These are phyloP conservation scores for Phylloporus arenicola DNA, from an alignment of 768 basidiomycete species.

Conservation along the genomic window DNA sequence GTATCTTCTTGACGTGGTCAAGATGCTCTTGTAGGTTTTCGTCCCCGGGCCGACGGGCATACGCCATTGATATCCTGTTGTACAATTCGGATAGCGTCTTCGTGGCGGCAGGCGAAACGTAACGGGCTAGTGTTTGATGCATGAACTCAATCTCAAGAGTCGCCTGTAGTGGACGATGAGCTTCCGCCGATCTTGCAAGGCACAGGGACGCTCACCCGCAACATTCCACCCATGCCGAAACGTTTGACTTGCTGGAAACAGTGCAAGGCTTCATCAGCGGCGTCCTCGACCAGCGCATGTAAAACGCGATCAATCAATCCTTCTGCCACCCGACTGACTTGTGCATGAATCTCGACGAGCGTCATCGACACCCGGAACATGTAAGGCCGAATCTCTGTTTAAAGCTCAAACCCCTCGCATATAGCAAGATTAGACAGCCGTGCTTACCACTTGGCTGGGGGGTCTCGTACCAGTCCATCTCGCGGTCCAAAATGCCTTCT, in stretches of 20 bases:
- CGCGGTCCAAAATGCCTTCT: constrained; percentile 69
- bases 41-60: constrained; percentile 77
- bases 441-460: constrained; percentile 81
- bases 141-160: constrained; percentile 99
- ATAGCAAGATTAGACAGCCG: background rate
- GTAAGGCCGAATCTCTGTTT: constrained; percentile 85
- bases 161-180: constrained; percentile 51
- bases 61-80: constrained; percentile 90
- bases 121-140: constrained; percentile 90
- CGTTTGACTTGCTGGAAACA: constrained; percentile 86
- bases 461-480: constrained; percentile 93
- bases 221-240: constrained; percentile 98
- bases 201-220: constrained; percentile 57
- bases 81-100: constrained; percentile 88
- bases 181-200: background rate
- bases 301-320: constrained; percentile 78
- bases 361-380: constrained; percentile 86
- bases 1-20: constrained; percentile 85
- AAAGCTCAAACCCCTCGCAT: background rate
- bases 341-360: constrained; percentile 88
- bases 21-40: constrained; percentile 83
- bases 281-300: constrained; percentile 71
- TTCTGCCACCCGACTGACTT: constrained; percentile 77
- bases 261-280: constrained; percentile 76
- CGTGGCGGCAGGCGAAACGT: constrained; percentile 76